A percentile compares a stretch with the other conserved stretches of the same genome.
phyloP scores from a whole-genome alignment of 208 protist genomes.

The Acanthamoeba divionensis region DNA sequence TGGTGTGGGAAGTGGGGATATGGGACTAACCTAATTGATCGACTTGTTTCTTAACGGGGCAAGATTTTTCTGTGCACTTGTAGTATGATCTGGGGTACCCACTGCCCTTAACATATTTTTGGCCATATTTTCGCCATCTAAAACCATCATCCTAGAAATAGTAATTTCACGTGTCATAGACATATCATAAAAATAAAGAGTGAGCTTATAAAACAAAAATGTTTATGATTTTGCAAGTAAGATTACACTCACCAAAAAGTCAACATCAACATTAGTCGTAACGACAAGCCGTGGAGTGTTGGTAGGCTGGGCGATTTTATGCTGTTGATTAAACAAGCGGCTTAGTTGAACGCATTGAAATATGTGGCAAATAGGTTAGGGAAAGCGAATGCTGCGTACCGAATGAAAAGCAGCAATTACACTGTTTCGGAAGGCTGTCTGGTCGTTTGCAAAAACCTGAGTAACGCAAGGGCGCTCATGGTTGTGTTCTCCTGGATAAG shows the following conservation, averaged over 20 bases:
- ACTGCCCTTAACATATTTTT: slow-evolving; percentile 47
- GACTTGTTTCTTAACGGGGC: slow-evolving; percentile 47
- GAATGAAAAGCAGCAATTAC: slow-evolving; percentile 26
- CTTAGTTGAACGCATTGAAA: too few species aligned
- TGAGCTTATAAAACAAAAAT: too few species aligned
- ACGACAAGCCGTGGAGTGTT: slow-evolving; percentile 6
- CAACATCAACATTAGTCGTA: slow-evolving; percentile 24
- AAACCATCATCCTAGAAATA: slow-evolving; percentile 54
- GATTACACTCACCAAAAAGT: too few species aligned
- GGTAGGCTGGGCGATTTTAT: too few species aligned
- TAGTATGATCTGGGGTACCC: background rate
- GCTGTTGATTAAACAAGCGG: too few species aligned
- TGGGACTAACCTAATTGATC: too few species aligned
- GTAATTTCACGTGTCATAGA: too few species aligned
- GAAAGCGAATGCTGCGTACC: too few species aligned
- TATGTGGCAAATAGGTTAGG: too few species aligned
- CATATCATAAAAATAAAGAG: too few species aligned
- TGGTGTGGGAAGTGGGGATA: too few species aligned
- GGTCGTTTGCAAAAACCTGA: slow-evolving; percentile 8
- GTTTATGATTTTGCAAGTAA: too few species aligned
- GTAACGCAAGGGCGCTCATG: slow-evolving; percentile 28
- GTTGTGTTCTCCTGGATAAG: slow-evolving; percentile 23
- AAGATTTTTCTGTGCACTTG: slow-evolving; percentile 50
- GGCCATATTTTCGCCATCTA: slow-evolving; percentile 49
- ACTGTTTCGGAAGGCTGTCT: slow-evolving; percentile 26